phyloP scores from a whole-genome alignment of 2,329 filamentous ascomycete genomes.

The Colletotrichum limetticola region DNA sequence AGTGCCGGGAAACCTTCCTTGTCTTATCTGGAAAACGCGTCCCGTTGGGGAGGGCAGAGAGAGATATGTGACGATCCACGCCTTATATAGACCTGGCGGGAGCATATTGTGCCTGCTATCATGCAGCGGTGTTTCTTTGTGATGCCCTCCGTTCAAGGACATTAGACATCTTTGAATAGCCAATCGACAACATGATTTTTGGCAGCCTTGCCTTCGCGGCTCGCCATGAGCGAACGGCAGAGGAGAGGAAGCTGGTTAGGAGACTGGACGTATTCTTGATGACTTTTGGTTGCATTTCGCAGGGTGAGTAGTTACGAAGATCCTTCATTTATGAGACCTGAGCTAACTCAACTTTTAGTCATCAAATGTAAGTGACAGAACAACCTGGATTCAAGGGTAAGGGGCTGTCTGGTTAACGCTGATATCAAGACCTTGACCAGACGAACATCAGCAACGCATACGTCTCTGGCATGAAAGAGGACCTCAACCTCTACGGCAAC shows the following conservation, averaged over 20 bases:
- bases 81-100: background rate
- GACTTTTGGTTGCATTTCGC: conserved; percentile 37
- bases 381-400: background rate
- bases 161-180: background rate
- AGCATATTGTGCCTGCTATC: background rate
- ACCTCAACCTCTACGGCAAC: conserved; percentile 57
- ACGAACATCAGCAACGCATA: conserved; percentile 56
- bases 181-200: conserved; percentile 10
- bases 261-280: conserved; percentile 35
- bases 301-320: conserved; percentile 11
- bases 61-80: background rate
- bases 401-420: background rate
- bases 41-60: background rate
- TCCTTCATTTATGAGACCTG: background rate
- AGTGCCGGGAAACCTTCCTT: background rate
- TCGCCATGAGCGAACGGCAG: conserved; percentile 30
- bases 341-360: conserved; percentile 24
- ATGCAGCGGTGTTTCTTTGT: background rate
- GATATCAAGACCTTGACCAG: conserved; percentile 44
- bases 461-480: conserved; percentile 59
- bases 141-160: background rate
- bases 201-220: conserved; percentile 31
- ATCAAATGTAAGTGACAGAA: conserved; percentile 33
- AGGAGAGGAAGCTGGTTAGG: conserved; percentile 26
- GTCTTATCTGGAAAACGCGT: background rate